phyloP scores from a whole-genome alignment of 2,329 filamentous ascomycete species.

The Neopestalotiopsis clavispora region DNA sequence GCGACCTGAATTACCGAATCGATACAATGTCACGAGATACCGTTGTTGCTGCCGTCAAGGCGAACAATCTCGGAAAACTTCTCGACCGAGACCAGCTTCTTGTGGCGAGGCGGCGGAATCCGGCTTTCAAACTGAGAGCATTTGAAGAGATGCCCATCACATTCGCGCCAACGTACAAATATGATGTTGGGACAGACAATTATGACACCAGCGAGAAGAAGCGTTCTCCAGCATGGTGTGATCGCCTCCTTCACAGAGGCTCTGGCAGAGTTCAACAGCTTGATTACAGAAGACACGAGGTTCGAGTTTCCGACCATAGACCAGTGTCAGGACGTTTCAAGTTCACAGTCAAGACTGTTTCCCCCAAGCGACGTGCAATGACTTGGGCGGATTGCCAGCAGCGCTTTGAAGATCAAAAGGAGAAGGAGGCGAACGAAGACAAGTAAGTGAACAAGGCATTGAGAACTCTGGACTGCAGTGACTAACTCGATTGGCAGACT shows the following conservation, averaged over 20 bases:
- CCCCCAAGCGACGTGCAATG: constrained; percentile 65
- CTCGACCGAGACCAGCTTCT: constrained; percentile 93
- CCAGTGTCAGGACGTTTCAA: constrained; percentile 88
- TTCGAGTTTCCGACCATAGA: constrained; percentile 88
- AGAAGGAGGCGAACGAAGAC: constrained; percentile 70
- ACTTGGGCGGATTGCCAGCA: constrained; percentile 77
- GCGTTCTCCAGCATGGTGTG: constrained; percentile 94
- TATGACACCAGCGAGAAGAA: constrained; percentile 97
- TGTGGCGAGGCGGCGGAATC: constrained; percentile 86
- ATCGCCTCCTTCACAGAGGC: constrained; percentile 86
- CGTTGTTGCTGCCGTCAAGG: constrained; percentile 83
- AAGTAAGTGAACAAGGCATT: constrained; percentile 65
- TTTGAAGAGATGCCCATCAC: constrained; percentile 91
- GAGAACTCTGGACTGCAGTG: not conserved
- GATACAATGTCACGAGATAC: constrained; percentile 95
- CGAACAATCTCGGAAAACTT: constrained; percentile 81
- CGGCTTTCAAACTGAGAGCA: constrained; percentile 83
- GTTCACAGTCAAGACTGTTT: constrained; percentile 83
- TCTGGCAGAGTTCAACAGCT: constrained; percentile 82
- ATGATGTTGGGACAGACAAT: constrained; percentile 91
- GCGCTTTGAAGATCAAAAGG: constrained; percentile 74
- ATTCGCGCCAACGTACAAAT: constrained; percentile 97
- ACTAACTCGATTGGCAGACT: constrained; percentile 40
- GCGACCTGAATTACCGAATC: constrained; percentile 97
- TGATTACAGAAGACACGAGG: constrained; percentile 88